These are phyloP conservation scores for Cyclospora cayetanensis DNA, from an alignment of 169 alveolate species.

Conservation along the genomic window DNA sequence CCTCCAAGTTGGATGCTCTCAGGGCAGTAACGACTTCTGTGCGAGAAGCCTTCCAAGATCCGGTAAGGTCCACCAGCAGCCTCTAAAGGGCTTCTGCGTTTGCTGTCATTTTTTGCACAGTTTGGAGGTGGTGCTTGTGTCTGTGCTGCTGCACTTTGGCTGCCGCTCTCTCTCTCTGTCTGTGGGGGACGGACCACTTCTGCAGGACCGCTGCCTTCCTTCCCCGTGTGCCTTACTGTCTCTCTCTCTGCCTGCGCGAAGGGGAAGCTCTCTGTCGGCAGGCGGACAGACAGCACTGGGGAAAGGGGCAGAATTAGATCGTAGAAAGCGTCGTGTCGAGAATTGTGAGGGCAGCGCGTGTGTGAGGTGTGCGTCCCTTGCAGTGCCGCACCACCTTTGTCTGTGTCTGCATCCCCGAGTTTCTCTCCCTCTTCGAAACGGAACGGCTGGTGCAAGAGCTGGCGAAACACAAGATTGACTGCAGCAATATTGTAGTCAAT, in stretches of 20 bases:
- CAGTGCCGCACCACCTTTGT: conserved; percentile 95
- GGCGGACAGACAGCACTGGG: background rate
- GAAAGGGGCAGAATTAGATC: too few relatives aligned
- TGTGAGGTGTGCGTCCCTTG: background rate
- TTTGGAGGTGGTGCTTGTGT: background rate
- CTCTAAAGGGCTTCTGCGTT: background rate
- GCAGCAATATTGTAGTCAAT: conserved; percentile 96
- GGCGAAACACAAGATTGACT: conserved; percentile 91
- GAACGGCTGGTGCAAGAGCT: conserved; percentile 97
- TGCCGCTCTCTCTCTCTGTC: too few relatives aligned
- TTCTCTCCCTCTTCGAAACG: conserved; percentile 97
- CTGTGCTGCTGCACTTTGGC: background rate
- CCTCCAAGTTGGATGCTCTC: conserved; percentile 76
- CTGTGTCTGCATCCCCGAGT: conserved; percentile 99
- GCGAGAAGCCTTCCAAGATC: conserved; percentile 76
- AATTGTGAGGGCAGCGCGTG: too few relatives aligned
- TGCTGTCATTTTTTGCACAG: background rate
- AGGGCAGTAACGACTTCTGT: conserved; percentile 76
- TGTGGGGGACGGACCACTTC: too few relatives aligned
- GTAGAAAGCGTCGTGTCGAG: too few relatives aligned
- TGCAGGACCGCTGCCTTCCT: background rate
- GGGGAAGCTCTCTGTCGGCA: background rate
- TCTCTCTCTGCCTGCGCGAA: background rate
- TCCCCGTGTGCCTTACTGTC: background rate
- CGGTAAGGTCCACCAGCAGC: conserved; percentile 59